Percentiles rank a stretch among this genome's conserved stretches.
Conservation (phyloP, 2,329 filamentous ascomycete species). For the Scedosporium dehoogii region DNA sequence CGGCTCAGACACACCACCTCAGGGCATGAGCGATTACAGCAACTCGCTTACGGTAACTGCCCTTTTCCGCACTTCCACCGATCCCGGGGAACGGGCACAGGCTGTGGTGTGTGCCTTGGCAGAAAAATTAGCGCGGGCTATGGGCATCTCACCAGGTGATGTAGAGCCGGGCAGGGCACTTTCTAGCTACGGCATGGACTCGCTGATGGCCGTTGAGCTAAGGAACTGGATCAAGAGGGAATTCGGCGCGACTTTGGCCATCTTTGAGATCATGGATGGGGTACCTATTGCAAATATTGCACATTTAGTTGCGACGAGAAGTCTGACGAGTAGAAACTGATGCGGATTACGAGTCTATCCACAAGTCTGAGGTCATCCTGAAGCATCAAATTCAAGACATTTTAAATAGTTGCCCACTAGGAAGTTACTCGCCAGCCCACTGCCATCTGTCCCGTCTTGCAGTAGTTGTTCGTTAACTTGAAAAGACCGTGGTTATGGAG, state of each 20-base stretch:
- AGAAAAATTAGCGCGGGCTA: constrained; percentile 20
- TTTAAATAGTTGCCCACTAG: too few species aligned
- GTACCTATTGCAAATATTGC: constrained; percentile 19
- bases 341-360: too few species aligned
- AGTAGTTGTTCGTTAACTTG: too few species aligned
- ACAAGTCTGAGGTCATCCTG: too few species aligned
- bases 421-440: too few species aligned
- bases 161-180: neutral
- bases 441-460: too few species aligned
- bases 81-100: neutral
- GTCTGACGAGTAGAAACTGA: too few species aligned
- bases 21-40: neutral
- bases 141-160: constrained; percentile 17
- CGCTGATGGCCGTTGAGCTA: constrained; percentile 33
- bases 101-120: constrained; percentile 13
- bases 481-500: too few species aligned
- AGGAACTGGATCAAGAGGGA: constrained; percentile 36
- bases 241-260: constrained; percentile 38
- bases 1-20: neutral
- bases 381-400: too few species aligned
- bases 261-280: constrained; percentile 41
- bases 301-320: too few species aligned
- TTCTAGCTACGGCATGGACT: constrained; percentile 10
- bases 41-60: neutral
- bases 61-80: constrained; percentile 10